phyloP scores from a whole-genome alignment of 2,329 filamentous ascomycete genomes.

The Myriosclerotinia curreyana region DNA sequence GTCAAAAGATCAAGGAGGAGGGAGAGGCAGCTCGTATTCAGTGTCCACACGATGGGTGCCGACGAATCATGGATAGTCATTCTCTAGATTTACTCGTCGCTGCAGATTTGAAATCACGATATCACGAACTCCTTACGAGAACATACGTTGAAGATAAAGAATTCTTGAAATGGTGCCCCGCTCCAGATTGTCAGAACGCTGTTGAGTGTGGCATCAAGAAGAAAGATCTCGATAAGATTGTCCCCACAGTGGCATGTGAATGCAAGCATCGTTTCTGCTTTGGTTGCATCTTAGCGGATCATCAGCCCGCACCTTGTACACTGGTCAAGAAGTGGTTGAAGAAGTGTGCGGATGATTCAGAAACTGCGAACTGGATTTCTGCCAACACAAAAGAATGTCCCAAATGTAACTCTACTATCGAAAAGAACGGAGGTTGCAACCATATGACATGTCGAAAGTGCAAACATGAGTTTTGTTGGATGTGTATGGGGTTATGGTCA shows the following conservation, averaged over 20 bases:
- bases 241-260: constrained; percentile 83
- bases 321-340: constrained; percentile 95
- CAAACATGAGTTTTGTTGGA: constrained; percentile 98
- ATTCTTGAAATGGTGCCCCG: constrained; percentile 93
- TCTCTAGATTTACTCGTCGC: constrained; percentile 76
- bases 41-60: constrained; percentile 84
- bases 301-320: constrained; percentile 88
- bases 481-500: constrained; percentile 99
- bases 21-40: constrained; percentile 93
- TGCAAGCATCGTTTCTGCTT: constrained; percentile 93
- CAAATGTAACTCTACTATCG: constrained; percentile 92
- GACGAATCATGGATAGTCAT: constrained; percentile 84
- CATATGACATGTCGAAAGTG: constrained; percentile 98
- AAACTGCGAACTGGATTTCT: constrained; percentile 99
- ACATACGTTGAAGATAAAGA: constrained; percentile 98
- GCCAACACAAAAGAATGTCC: constrained; percentile 98
- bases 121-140: constrained; percentile 80
- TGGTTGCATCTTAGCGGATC: constrained; percentile 83
- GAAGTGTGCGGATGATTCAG: constrained; percentile 97
- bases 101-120: constrained; percentile 57
- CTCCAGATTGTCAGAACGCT: constrained; percentile 93
- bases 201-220: constrained; percentile 85
- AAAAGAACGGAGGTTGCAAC: constrained; percentile 98
- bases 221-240: constrained; percentile 78
- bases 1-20: constrained; percentile 91